Evolutionary conservation across 108 stramenopile genomes (phyloP), one percentile per base, ranked within the genome.

Genomic region (Pseudonitzschia pungens): DNA sequence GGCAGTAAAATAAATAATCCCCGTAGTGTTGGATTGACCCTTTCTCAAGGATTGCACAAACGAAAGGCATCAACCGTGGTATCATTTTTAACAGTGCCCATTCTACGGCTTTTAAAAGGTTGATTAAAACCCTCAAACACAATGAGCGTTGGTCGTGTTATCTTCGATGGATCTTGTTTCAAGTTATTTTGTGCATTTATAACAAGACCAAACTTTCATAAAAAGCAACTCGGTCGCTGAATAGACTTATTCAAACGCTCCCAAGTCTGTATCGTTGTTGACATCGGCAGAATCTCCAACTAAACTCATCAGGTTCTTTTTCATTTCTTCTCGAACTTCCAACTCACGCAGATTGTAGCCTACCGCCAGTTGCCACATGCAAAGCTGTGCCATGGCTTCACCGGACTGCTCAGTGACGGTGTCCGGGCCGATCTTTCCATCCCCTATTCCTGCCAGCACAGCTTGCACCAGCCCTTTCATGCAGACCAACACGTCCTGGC

Each of bases 311-410:
- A 84, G 45, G 28, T 71, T 68, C 28, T 81, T 80, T 48, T 84
- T 89, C 89, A 94, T 83, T 63, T 91, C 87, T 73, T 96, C 92
- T 64, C 90, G 70, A 1, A 95, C 96, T 83, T 98, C 97, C 65
- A 98, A 69, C 63, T 96, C 93, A 62, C 97, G 70, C 26, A 98
- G 81, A 79, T 94, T 95, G 83, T 93, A 98, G 18, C 97, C 97
- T 36, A 96, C 89, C 14, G 90, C 96, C 36, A 98, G 87, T 79
- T 98, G 97, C 97, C 97, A 98, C 97, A 98, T 96, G 75, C 96
- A 97, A n/a, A 98, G 77, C 76, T 97, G 96, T 10, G 96, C 96
- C 89, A 98, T 89, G 48, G 93, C 90, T 69, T 90, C 90, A 5
- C 93, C 89, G 54, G 89, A 92, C 72, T 96, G 96, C 70, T 98